Evolutionary conservation across 306 rosid species (phyloP), one percentile per base, ranked within the genome.

Genomic region (Quercus mongolica): DNA sequence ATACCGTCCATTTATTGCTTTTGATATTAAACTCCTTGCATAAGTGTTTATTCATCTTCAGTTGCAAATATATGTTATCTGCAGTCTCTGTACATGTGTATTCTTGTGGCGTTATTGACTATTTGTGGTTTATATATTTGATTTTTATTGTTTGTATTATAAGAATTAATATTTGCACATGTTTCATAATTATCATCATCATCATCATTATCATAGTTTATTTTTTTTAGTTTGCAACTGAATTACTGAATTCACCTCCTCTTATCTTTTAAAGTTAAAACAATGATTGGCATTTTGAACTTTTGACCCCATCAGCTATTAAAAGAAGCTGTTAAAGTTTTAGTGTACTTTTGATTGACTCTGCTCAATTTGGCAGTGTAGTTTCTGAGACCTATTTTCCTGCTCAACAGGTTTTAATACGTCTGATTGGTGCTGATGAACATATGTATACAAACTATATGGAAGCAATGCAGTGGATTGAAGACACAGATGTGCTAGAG

Each of bases 361-460:
- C 38, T 56, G 33, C 71, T 57, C 11, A 25, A 74, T 83, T 15
- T 46, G 51, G n/a, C 38, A 5, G 19, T 46, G 46, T 65, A 25
- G 38, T 57, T 81, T 35, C 72, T 80, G 77, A 62, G n/a, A 58
- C 25, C 9, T 69, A 67, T 70, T 75, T 74, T 74, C 72, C 61
- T 73, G 69, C 79, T 74, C 71, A 57, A 57, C 88, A 96, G 99
- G 97, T 96, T 85, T 90, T 96, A 83, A 89, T 93, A 82, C 95
- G 99, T 79, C 83, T 96, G 85, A 88, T 96, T 82, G 98, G 98
- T 79, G 98, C 99, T 26, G 99, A 96, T 81, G 99, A 93, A 86
- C 98, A 93, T 76, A 89, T 96, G 88, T 96, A 93, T 76, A 77
- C 90, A 79, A 93, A 88, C 87, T 86, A 91, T 76, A 83, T 72